Evolutionary conservation across 345 rosid species (phyloP), one percentile per base, ranked within the genome.

Genomic region (Eucalyptus cloeziana): DNA sequence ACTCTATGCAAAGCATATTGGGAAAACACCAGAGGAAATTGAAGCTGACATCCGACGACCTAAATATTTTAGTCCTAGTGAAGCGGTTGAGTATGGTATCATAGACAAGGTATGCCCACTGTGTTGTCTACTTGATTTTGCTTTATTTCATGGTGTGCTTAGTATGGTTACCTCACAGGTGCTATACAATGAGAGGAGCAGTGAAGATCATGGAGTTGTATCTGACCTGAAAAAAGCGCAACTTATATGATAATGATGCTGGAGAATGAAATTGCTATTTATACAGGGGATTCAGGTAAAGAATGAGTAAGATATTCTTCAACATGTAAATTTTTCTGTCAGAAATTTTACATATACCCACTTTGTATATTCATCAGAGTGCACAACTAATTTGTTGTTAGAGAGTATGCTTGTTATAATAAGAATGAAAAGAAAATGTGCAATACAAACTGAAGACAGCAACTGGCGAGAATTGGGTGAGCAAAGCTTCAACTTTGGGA

Each of bases 41-140:
- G 98, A 96, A 91, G 96, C 94, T 86, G 98, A 96, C 91, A 94
- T 93, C 90, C 93, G 94, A 89, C 95, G 97, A 27, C 99, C 99
- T 8, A 96, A 98, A 94, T 98, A 96, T 89, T 98, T 94, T 87
- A 93, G 91, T 89, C 96, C 97, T 33, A 90, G 94, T 37, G 97
- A 95, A 90, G 97, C 94, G 44, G 95, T 98, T 93, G 99, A 96
- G 93, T 97, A 97, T 81, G 98, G 98, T 90, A 94, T 97, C 94
- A 96, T 97, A 87, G 99, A 97, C 92, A 96, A 96, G 98, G 99
- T 96, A 86, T 90, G 50, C 24, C 85, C 47, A 40, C 85, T 11
- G 13, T 47, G 17, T 6, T 10, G 88, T 90, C 47, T 40, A 76
- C 47, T 76, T 76, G 85, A 40, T 21, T 76, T 21, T 76, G 30